These are phyloP conservation scores for Turritis glabra DNA, from an alignment of 345 rosid species.

Conservation along the genomic window DNA sequence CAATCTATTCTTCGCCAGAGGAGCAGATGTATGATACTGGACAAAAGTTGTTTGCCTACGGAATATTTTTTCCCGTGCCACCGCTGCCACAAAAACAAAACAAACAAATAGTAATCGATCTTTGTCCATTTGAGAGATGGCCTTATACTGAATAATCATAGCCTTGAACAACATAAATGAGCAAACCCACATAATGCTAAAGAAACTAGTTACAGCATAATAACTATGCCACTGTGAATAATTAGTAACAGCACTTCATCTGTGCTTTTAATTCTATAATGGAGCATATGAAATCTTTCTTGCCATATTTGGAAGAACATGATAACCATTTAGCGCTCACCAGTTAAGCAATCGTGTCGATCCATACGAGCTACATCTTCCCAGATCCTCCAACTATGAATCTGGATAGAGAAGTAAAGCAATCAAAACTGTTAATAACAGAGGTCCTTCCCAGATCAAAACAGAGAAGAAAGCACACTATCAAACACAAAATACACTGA, in stretches of 20 bases:
- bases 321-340: slow-evolving; percentile 41
- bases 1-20: slow-evolving; percentile 55
- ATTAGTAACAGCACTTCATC: background rate
- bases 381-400: slow-evolving; percentile 94
- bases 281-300: background rate
- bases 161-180: slow-evolving; percentile 3
- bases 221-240: background rate
- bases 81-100: slow-evolving; percentile 45
- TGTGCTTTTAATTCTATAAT: background rate
- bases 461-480: background rate
- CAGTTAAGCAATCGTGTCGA: slow-evolving; percentile 55
- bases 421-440: background rate
- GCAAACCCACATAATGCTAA: background rate
- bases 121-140: background rate
- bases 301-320: background rate
- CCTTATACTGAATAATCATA: background rate
- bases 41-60: slow-evolving; percentile 82
- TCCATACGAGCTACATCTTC: slow-evolving; percentile 84
- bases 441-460: background rate
- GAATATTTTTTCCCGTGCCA: slow-evolving; percentile 48
- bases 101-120: background rate
- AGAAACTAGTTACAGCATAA: slow-evolving; percentile 5
- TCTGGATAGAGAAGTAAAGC: slow-evolving; percentile 45
- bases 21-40: slow-evolving; percentile 61
- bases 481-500: background rate